Base-by-base conservation (phyloP, 2,329 filamentous ascomycete species). In the Nothophoma quercina region DNA sequence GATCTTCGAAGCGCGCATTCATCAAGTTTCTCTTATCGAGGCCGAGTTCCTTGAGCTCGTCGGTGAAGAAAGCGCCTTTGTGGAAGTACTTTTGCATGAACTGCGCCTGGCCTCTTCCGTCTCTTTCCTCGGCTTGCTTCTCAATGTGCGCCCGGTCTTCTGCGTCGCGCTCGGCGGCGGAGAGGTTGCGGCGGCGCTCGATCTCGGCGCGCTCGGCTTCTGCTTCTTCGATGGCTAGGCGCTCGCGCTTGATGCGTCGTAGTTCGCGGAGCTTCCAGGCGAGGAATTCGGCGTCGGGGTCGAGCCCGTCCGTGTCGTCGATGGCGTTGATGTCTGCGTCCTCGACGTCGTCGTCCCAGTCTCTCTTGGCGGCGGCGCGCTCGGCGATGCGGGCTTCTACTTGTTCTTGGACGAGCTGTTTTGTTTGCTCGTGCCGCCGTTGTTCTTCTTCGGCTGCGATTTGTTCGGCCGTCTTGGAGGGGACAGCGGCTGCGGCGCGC, bases 61-160 rank as follows among this genome's bases (percentile, higher is more conserved):
- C 91, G 62, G 89, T 89, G 79, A 91, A 98, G 79, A 98, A 99
- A 13, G 95, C 95, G 40, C 95, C 95, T 77, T 93, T 93, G 81
- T 99, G 95, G 75, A 91, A 93, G 78, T 98, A 99, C 71, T 93
- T 92, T 70, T 97, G 93, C 89, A 98, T 91, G 73, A 87, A 97
- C 2, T 84, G 84, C 82, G 95, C 91, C 76, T 93, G 89, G 45
- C 91, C 91, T 55, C 88, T 88, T 42, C 81, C 56, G 65, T 90
- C 90, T 19, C 80, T 79, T 58, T 96, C 92, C 57, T 89, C 89
- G 63, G 88, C 86, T 75, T 98, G 93, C 60, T 83, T 81, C 1
- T 87, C 87, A 15, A 98, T 78, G 73, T 86, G 90, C 42, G 83
- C 89, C 34, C 87, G 84, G 73, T 99, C 95, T 73, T 99, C 95